Conservation (phyloP, 371 early-diverging fungal genomes). For the Pancytospora epiphaga region DNA sequence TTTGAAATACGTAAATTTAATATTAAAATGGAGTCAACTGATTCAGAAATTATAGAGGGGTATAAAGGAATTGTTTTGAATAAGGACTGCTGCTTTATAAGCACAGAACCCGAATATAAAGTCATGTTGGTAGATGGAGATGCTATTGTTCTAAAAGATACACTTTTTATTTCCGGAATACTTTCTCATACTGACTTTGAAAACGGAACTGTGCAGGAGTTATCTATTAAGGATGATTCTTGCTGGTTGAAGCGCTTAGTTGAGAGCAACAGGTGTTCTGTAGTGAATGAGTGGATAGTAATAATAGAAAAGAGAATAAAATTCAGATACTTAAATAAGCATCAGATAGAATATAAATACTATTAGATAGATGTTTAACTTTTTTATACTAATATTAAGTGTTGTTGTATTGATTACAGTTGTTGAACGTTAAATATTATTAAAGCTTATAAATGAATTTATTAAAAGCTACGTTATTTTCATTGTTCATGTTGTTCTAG, state of each 20-base stretch:
- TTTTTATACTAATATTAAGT: too few species aligned
- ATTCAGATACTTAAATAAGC: neutral
- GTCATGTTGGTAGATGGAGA: neutral
- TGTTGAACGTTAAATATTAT: too few species aligned
- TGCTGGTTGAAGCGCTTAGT: neutral
- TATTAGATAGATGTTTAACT: too few species aligned
- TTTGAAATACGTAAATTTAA: neutral
- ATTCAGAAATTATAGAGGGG: conserved; percentile 3
- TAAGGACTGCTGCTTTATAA: neutral
- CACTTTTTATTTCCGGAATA: conserved; percentile 3
- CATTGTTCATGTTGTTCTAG: too few species aligned
- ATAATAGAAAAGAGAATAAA: conserved; percentile 1
- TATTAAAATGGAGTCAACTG: conserved; percentile 16
- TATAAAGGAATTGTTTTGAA: conserved; percentile 6
- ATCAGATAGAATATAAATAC: conserved; percentile 4
- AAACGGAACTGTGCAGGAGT: neutral
- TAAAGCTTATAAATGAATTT: too few species aligned
- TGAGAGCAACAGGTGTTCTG: neutral
- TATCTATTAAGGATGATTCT: neutral
- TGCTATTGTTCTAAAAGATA: neutral
- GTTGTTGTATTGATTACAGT: too few species aligned
- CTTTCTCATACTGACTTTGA: conserved; percentile 10
- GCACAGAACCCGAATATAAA: neutral
- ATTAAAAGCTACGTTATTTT: too few species aligned
- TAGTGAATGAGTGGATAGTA: conserved; percentile 9